Conservation (phyloP, 2,329 filamentous ascomycete species). For the Colletotrichum noveboracense region DNA sequence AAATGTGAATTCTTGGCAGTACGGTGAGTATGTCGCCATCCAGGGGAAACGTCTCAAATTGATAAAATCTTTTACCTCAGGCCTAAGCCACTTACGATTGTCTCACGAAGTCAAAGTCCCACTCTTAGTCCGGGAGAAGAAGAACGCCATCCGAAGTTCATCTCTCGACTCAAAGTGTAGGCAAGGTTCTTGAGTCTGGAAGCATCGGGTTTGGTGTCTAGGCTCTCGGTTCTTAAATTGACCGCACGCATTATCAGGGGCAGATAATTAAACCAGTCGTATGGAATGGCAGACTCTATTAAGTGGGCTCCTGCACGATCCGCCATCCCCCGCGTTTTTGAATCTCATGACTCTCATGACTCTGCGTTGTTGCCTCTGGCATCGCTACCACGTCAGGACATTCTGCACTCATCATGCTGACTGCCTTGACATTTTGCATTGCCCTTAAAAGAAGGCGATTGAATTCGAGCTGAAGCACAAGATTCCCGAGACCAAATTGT, state of each 20-base stretch:
- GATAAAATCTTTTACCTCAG: background rate
- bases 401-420: background rate
- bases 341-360: background rate
- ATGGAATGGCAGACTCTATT: background rate
- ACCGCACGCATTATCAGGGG: background rate
- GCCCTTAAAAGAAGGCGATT: background rate
- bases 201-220: background rate
- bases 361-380: background rate
- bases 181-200: background rate
- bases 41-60: conserved; percentile 12
- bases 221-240: background rate
- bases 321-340: background rate
- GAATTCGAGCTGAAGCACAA: background rate
- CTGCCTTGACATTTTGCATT: background rate
- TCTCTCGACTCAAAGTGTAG: background rate
- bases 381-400: background rate
- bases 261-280: background rate
- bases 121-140: background rate
- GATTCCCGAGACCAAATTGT: background rate
- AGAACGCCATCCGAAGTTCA: background rate
- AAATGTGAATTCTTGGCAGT: conserved; percentile 2
- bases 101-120: background rate
- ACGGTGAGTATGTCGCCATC: background rate
- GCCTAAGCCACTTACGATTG: background rate
- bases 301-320: conserved; percentile 3